phyloP scores from a whole-genome alignment of 768 basidiomycete species.

The Austroboletus festivus region DNA sequence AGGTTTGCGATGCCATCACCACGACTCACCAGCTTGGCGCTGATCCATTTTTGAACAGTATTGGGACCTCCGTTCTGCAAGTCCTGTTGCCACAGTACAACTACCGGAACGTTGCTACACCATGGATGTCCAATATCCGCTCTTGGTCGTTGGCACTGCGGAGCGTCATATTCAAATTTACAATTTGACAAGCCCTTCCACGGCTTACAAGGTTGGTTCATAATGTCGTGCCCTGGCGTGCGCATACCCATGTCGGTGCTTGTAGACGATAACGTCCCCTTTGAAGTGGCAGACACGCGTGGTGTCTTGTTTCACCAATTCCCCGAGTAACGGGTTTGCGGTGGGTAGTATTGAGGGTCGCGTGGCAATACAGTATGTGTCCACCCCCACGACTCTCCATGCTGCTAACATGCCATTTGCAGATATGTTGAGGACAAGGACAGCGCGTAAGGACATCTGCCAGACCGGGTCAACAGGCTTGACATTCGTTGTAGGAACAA shows the following conservation, averaged over 20 bases:
- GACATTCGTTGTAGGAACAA: conserved; percentile 48
- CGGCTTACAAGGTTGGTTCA: conserved; percentile 64
- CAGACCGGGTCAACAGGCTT: not conserved
- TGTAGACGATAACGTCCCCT: conserved; percentile 76
- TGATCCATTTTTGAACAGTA: conserved; percentile 51
- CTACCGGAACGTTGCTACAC: conserved; percentile 92
- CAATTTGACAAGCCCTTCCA: conserved; percentile 79
- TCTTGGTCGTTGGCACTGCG: conserved; percentile 91
- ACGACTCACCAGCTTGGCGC: not conserved
- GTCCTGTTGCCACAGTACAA: conserved; percentile 71
- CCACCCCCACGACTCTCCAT: not conserved
- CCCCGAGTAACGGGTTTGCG: conserved; percentile 67
- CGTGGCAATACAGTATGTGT: conserved; percentile 89
- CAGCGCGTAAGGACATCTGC: conserved; percentile 44
- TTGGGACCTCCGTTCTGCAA: conserved; percentile 83
- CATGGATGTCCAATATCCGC: conserved; percentile 75
- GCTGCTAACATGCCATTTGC: conserved; percentile 1
- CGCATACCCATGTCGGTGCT: conserved; percentile 1
- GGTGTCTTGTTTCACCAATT: conserved; percentile 76
- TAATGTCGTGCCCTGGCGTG: conserved; percentile 6
- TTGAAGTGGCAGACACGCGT: conserved; percentile 93
- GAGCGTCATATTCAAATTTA: conserved; percentile 89
- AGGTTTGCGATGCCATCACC: conserved; percentile 49
- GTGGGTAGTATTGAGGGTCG: conserved; percentile 87
- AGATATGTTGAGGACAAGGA: conserved; percentile 90